Conservation (phyloP, 176 grass and related monocot species). For the Puccinellia tenuiflora region DNA sequence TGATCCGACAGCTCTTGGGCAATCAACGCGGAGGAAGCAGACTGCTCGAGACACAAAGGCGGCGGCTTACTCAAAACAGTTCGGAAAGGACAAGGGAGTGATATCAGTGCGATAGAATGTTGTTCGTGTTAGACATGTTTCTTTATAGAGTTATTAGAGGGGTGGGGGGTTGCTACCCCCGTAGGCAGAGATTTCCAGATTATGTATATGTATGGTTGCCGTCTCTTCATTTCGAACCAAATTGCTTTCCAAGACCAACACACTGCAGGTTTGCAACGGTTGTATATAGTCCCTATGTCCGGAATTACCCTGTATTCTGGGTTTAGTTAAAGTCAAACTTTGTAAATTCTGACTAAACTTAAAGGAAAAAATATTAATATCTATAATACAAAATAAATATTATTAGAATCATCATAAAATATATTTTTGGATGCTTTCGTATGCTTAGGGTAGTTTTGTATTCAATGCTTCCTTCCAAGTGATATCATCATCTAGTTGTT, state of each 20-base stretch:
- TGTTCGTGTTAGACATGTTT: background rate
- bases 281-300: too few relatives aligned
- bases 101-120: background rate
- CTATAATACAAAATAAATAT: too few relatives aligned
- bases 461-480: background rate
- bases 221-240: slow-evolving; percentile 4
- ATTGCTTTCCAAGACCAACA: background rate
- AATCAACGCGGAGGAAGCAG: slow-evolving; percentile 34
- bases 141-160: background rate
- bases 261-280: background rate
- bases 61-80: slow-evolving; percentile 40
- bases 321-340: too few relatives aligned
- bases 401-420: too few relatives aligned
- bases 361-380: too few relatives aligned
- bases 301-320: too few relatives aligned
- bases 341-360: too few relatives aligned
- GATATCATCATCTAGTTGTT: background rate
- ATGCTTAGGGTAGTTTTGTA: too few relatives aligned
- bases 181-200: slow-evolving; percentile 15
- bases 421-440: too few relatives aligned
- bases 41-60: slow-evolving; percentile 36
- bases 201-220: slow-evolving; percentile 27
- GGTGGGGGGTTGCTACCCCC: background rate
- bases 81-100: slow-evolving; percentile 29
- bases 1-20: slow-evolving; percentile 27